phyloP scores from a whole-genome alignment of 169 alveolate species.

The Theileria equi region DNA sequence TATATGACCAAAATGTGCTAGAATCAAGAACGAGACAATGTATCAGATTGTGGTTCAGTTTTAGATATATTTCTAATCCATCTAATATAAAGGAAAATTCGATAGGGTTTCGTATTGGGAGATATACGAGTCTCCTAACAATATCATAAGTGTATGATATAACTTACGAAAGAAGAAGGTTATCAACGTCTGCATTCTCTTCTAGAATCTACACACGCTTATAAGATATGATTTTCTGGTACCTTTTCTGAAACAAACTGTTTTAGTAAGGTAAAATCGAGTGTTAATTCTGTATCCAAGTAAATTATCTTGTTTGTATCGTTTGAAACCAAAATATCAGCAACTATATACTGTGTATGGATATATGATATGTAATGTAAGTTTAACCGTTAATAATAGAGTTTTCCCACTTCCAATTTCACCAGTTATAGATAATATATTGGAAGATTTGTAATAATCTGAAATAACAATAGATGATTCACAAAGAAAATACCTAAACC shows the following conservation, averaged over 20 bases:
- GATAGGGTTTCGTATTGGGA: neutral
- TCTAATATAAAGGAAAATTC: constrained; percentile 1
- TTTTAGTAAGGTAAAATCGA: neutral
- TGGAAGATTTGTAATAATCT: neutral
- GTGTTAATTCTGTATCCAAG: constrained; percentile 2
- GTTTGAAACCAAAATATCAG: neutral
- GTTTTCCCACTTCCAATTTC: constrained; percentile 4
- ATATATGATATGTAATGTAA: neutral
- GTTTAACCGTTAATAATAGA: constrained; percentile 2
- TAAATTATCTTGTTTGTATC: neutral
- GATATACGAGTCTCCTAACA: constrained; percentile 4
- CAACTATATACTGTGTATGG: constrained; percentile 3
- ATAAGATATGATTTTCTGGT: neutral
- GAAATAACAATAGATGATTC: neutral
- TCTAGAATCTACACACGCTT: neutral
- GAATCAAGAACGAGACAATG: constrained; percentile 15
- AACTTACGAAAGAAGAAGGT: neutral
- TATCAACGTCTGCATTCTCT: neutral
- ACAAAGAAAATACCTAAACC: neutral
- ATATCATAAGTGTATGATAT: neutral
- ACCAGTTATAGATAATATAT: constrained; percentile 3
- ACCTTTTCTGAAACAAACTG: neutral
- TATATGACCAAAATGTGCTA: neutral
- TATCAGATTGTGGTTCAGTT: neutral
- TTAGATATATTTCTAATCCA: neutral